Percentiles rank a stretch among this genome's conserved stretches.
phyloP scores from a whole-genome alignment of 1,139 yeast genomes.

The Komagataea norvegica region DNA sequence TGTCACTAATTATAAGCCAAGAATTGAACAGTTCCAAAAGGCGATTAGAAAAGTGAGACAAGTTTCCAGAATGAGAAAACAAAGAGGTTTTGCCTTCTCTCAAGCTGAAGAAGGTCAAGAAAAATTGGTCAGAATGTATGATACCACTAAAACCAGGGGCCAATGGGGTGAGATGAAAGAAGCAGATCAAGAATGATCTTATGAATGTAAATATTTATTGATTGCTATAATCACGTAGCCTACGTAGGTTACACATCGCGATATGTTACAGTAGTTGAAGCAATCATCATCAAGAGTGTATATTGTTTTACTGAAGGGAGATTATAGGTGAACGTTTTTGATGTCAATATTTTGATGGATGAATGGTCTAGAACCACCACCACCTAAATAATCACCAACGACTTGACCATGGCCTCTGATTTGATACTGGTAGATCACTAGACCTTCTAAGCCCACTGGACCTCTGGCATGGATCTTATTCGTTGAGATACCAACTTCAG shows the following conservation, averaged over 20 bases:
- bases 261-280: no score
- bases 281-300: no score
- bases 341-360: constrained; percentile 60
- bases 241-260: no score
- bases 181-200: constrained; percentile 25
- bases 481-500: constrained; percentile 97
- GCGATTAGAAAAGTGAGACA: constrained; percentile 97
- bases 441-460: constrained; percentile 96
- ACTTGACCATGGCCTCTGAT: constrained; percentile 88
- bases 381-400: constrained; percentile 87
- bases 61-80: constrained; percentile 96
- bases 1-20: constrained; percentile 89
- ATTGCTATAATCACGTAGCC: no score
- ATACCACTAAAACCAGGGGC: constrained; percentile 68
- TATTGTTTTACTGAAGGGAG: no score
- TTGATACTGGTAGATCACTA: constrained; percentile 93
- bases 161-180: constrained; percentile 48
- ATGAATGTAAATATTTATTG: no score
- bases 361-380: constrained; percentile 82
- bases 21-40: constrained; percentile 94
- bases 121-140: constrained; percentile 86
- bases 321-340: constrained; percentile 9
- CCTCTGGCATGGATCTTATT: constrained; percentile 97
- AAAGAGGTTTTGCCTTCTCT: constrained; percentile 97
- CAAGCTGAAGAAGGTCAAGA: constrained; percentile 94